Conservation (phyloP, 108 stramenopile species). For the Stephanodiscus triporus region DNA sequence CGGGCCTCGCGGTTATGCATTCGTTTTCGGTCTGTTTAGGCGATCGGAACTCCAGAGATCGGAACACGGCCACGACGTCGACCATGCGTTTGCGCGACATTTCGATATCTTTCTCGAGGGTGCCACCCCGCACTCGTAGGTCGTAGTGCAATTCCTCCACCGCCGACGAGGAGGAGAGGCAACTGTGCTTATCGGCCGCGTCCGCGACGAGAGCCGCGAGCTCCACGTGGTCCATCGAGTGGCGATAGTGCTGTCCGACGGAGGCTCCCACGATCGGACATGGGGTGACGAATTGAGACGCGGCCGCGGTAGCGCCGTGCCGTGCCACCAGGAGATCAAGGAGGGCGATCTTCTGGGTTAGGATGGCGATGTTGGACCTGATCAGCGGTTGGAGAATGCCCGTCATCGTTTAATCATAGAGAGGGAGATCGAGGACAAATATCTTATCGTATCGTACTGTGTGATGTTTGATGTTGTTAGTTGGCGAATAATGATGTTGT, state of each 20-base stretch:
- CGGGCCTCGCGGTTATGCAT: conserved; percentile 16
- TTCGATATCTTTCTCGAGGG: conserved; percentile 67
- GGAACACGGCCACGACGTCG: conserved; percentile 45
- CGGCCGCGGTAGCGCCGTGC: conserved; percentile 55
- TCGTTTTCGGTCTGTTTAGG: not conserved
- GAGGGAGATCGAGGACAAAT: not conserved
- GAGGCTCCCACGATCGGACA: conserved; percentile 82
- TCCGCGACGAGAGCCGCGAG: conserved; percentile 57
- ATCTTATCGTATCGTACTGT: no score
- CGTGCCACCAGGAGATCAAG: conserved; percentile 53
- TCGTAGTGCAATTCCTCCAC: conserved; percentile 71
- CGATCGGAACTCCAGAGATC: conserved; percentile 16
- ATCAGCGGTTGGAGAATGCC: conserved; percentile 44
- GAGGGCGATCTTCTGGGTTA: conserved; percentile 76
- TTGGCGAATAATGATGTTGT: no score
- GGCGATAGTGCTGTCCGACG: conserved; percentile 91
- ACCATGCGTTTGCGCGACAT: conserved; percentile 66
- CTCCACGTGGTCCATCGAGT: conserved; percentile 91
- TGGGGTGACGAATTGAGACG: conserved; percentile 46
- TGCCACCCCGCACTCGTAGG: conserved; percentile 71
- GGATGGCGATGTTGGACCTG: conserved; percentile 62
- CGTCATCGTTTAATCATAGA: conserved; percentile 1
- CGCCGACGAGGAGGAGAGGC: not conserved
- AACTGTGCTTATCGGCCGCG: not conserved
- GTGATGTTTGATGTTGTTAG: no score